phyloP scores from a whole-genome alignment of 2,329 filamentous ascomycete genomes.

The Aspergillus transmontanensis region DNA sequence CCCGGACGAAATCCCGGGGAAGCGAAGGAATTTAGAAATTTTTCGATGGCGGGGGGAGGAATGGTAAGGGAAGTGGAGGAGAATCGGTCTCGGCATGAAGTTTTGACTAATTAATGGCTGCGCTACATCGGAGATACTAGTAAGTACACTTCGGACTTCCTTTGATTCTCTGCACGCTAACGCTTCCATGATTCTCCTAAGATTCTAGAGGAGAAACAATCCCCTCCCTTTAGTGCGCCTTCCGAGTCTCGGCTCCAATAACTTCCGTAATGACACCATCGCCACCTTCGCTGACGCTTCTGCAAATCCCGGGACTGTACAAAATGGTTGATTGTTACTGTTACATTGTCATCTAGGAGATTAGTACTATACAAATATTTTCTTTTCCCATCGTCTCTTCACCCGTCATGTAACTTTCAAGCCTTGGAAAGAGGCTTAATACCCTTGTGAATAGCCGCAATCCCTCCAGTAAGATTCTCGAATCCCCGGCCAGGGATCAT shows the following conservation, averaged over 20 bases:
- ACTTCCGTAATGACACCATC: slow-evolving; percentile 21
- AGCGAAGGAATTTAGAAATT: slow-evolving; percentile 1
- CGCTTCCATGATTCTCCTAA: not conserved
- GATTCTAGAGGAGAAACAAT: not conserved
- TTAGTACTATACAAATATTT: slow-evolving; percentile 2
- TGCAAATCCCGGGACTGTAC: slow-evolving; percentile 6
- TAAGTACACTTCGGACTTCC: slow-evolving; percentile 4
- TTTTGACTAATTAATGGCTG: slow-evolving; percentile 6
- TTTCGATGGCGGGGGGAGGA: slow-evolving; percentile 10
- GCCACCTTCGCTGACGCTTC: slow-evolving; percentile 15
- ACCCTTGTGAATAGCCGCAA: slow-evolving; percentile 95
- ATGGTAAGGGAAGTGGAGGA: slow-evolving; percentile 8
- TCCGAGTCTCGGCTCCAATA: not conserved
- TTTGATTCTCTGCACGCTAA: not conserved
- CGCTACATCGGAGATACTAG: slow-evolving; percentile 5
- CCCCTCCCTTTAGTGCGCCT: not conserved
- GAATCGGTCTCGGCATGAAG: slow-evolving; percentile 6
- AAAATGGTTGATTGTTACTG: slow-evolving; percentile 6
- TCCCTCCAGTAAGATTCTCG: slow-evolving; percentile 87
- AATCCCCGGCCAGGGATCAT: slow-evolving; percentile 78
- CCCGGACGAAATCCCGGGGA: slow-evolving; percentile 12
- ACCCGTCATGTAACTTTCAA: not conserved
- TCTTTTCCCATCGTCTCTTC: not conserved
- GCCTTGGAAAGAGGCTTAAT: slow-evolving; percentile 67
- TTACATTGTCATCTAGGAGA: slow-evolving; percentile 8